These are phyloP conservation scores for button mushroom (Agaricus bisporus) DNA, from an alignment of 768 basidiomycete genomes.

Conservation along the genomic window DNA sequence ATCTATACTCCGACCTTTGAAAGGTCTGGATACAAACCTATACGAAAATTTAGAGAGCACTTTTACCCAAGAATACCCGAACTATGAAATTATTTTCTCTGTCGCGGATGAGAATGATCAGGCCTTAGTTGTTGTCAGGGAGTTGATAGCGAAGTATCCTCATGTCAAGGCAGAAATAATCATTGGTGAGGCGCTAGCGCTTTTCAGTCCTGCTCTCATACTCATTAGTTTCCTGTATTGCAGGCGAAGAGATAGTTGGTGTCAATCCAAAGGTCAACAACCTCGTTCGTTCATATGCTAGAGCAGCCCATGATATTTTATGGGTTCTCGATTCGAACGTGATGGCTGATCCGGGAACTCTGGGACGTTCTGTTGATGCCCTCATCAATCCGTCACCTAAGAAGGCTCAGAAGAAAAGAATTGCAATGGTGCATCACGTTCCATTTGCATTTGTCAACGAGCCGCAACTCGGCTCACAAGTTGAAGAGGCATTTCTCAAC, in stretches of 20 bases:
- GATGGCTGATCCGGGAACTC: constrained; percentile 66
- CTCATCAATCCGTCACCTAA: constrained; percentile 42
- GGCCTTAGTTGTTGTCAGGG: constrained; percentile 76
- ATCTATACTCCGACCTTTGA: constrained; percentile 89
- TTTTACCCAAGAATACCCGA: constrained; percentile 86
- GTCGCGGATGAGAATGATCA: constrained; percentile 88
- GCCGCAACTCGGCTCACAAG: constrained; percentile 64
- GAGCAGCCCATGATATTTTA: constrained; percentile 82
- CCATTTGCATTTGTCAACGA: constrained; percentile 80
- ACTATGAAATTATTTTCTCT: constrained; percentile 87
- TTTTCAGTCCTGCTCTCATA: background rate
- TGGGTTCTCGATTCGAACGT: constrained; percentile 99
- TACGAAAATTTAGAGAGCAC: constrained; percentile 95
- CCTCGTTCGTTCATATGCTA: constrained; percentile 75
- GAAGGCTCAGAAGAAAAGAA: constrained; percentile 32
- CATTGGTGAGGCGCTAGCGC: constrained; percentile 48
- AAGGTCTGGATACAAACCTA: constrained; percentile 91
- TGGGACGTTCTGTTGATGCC: constrained; percentile 81
- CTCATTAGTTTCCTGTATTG: constrained; percentile 2
- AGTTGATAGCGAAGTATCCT: constrained; percentile 76
- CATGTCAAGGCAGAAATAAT: constrained; percentile 65
- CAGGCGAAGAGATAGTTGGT: constrained; percentile 81
- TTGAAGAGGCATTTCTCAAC: constrained; percentile 94
- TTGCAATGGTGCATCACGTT: constrained; percentile 92
- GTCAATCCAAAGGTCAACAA: constrained; percentile 99